These are phyloP conservation scores for Diaporthe capsici DNA, from an alignment of 2,329 filamentous ascomycete species.

Conservation along the genomic window DNA sequence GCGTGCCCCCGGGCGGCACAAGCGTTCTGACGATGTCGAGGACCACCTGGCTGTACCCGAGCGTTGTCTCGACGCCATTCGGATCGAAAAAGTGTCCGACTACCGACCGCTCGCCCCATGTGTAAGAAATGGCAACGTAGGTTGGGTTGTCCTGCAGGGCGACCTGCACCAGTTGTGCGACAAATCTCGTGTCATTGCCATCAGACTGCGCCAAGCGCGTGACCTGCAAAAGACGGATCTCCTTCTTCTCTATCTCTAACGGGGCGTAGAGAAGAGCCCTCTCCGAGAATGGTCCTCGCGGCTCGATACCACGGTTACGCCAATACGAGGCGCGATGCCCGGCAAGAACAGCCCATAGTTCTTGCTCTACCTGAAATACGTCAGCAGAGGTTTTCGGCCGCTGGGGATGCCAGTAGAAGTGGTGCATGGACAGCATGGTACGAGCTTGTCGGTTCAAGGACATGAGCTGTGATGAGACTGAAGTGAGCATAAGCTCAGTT, in stretches of 20 bases:
- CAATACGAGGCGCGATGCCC: background rate
- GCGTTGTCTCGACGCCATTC: background rate
- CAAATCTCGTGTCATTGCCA: background rate
- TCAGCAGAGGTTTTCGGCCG: background rate
- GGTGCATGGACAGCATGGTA: background rate
- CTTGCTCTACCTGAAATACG: background rate
- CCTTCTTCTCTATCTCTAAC: background rate
- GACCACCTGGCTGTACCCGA: background rate
- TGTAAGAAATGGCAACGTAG: conserved; percentile 11
- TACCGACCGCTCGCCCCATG: conserved; percentile 12
- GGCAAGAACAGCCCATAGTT: background rate
- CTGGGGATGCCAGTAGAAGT: background rate
- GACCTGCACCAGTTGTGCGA: background rate
- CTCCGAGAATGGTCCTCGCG: background rate
- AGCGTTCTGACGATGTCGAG: background rate
- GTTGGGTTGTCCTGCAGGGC: background rate
- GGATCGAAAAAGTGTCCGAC: background rate
- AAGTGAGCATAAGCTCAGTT: background rate
- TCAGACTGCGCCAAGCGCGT: background rate
- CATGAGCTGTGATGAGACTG: background rate
- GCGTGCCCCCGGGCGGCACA: background rate
- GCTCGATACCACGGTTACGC: background rate
- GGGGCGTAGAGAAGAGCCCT: background rate
- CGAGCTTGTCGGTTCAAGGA: background rate
- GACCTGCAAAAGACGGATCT: background rate